A percentile compares a stretch with the other conserved stretches of the same genome.
Conservation (phyloP, 2,329 filamentous ascomycete species). For the Ceratocystis diversiconidia region DNA sequence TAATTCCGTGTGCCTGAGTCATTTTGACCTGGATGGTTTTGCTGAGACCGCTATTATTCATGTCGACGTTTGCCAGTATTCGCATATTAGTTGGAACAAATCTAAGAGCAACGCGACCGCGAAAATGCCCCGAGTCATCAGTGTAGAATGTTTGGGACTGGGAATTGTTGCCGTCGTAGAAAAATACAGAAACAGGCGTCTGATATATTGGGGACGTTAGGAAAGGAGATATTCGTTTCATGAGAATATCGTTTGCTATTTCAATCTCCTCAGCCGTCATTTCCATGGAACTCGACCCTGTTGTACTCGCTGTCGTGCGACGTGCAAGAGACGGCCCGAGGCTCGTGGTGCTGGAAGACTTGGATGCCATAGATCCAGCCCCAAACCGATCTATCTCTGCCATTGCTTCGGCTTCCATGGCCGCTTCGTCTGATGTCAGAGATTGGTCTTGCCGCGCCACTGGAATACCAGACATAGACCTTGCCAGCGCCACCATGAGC, state of each 20-base stretch:
- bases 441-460: conserved; percentile 36
- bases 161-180: conserved; percentile 75
- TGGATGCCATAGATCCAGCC: background rate
- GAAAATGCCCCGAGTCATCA: conserved; percentile 80
- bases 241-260: conserved; percentile 71
- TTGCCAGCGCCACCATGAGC: conserved; percentile 70
- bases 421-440: conserved; percentile 6
- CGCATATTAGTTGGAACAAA: conserved; percentile 85
- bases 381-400: conserved; percentile 51
- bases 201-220: conserved; percentile 68
- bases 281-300: background rate
- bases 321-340: background rate
- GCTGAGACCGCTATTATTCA: conserved; percentile 50
- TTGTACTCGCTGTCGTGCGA: conserved; percentile 4
- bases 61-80: conserved; percentile 69
- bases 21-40: conserved; percentile 52
- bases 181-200: conserved; percentile 77
- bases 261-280: conserved; percentile 56
- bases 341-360: background rate
- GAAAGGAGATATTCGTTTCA: conserved; percentile 79
- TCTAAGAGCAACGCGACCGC: conserved; percentile 61
- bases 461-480: conserved; percentile 76
- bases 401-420: conserved; percentile 45
- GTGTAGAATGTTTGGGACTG: conserved; percentile 75
- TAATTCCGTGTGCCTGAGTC: conserved; percentile 66